phyloP scores from a whole-genome alignment of 306 rosid species.

The Aeschynomene evenia region DNA sequence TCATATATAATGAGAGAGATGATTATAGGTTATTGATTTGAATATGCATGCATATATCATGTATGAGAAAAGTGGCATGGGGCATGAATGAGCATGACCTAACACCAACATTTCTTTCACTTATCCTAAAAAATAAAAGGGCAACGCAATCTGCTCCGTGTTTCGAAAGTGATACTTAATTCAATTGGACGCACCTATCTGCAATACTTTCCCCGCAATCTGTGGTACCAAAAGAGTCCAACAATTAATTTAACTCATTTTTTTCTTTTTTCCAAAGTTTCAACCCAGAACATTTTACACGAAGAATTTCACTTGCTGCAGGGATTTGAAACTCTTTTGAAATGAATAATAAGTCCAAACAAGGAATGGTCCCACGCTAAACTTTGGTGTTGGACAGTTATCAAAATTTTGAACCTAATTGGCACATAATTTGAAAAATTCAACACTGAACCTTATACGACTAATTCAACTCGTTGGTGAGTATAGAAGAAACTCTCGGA shows the following conservation, averaged over 20 bases:
- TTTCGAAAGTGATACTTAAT: not conserved
- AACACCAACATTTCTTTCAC: not conserved
- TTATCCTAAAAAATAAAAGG: not conserved
- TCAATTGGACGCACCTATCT: not conserved
- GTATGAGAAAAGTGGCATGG: not conserved
- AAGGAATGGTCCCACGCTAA: not conserved
- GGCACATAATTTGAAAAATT: not conserved
- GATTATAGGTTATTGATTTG: too few species aligned
- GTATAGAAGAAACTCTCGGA: not conserved
- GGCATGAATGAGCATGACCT: not conserved
- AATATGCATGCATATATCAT: too few species aligned
- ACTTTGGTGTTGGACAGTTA: not conserved
- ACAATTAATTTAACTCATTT: not conserved
- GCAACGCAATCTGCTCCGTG: not conserved
- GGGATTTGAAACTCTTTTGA: not conserved
- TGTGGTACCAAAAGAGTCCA: not conserved
- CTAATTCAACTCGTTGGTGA: not conserved
- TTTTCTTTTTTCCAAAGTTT: not conserved
- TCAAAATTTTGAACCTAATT: not conserved
- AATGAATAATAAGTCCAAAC: not conserved
- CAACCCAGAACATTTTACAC: not conserved
- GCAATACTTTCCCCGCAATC: not conserved
- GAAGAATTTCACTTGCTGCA: not conserved
- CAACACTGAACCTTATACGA: not conserved
- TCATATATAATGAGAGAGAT: too few species aligned